Percentiles rank a stretch among this genome's conserved stretches.
These are phyloP conservation scores for Chenopodium quinoa DNA, from an alignment of 148 eudicot genomes.

Conservation along the genomic window DNA sequence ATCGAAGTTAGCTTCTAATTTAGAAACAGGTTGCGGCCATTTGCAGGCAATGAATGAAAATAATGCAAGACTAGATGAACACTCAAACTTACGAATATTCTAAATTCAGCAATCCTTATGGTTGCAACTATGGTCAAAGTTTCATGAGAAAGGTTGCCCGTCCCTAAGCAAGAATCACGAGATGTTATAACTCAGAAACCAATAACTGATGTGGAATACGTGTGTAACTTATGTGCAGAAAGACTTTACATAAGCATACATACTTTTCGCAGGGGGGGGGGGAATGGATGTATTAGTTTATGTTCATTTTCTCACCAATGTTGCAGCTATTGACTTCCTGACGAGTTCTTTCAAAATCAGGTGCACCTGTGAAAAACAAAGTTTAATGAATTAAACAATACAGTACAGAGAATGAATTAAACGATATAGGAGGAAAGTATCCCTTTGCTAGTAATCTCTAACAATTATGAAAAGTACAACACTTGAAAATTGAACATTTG, in stretches of 20 bases:
- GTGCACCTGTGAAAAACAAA: constrained; percentile 60
- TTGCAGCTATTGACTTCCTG: constrained; percentile 80
- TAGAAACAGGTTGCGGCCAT: too few relatives aligned
- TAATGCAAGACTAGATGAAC: too few relatives aligned
- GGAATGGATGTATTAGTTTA: too few relatives aligned
- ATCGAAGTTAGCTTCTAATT: background rate
- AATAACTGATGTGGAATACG: background rate
- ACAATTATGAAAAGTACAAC: background rate
- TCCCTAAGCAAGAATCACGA: background rate
- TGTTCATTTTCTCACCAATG: constrained; percentile 47
- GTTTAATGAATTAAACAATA: background rate
- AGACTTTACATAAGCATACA: too few relatives aligned
- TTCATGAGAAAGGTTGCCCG: too few relatives aligned
- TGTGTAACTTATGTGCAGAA: too few relatives aligned
- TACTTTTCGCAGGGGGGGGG: too few relatives aligned
- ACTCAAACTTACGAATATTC: background rate
- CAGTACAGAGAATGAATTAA: background rate
- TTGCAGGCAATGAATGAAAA: too few relatives aligned
- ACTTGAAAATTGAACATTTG: background rate
- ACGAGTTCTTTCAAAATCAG: constrained; percentile 89
- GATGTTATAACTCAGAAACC: background rate
- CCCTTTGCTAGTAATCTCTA: background rate
- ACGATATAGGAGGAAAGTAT: background rate
- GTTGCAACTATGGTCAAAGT: background rate
- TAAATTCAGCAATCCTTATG: background rate